Conservation (phyloP, 352 stramenopile genomes). For the Globisporangium paddicum region DNA sequence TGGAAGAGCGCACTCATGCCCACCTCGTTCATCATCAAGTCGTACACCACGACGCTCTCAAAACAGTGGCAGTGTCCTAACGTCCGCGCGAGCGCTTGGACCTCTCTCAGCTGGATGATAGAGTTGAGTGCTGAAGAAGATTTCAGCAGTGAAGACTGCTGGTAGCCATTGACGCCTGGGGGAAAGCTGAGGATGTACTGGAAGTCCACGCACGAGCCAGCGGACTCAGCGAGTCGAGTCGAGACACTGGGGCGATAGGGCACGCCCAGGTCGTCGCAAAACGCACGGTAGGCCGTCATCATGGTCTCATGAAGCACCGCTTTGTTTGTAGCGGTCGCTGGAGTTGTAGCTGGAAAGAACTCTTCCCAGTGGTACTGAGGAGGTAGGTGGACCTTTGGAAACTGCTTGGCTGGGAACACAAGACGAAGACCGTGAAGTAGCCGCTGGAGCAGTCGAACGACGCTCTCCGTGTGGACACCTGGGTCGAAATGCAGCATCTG, state of each 20-base stretch:
- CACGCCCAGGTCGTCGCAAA: constrained; percentile 55
- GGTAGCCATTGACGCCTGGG: constrained; percentile 25
- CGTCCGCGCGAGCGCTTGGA: constrained; percentile 38
- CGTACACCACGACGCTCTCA: constrained; percentile 41
- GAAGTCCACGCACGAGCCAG: constrained; percentile 47
- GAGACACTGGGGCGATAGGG: constrained; percentile 44
- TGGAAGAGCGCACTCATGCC: constrained; percentile 51
- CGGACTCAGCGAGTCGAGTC: constrained; percentile 42
- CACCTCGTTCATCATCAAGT: constrained; percentile 34
- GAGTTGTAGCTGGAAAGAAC: constrained; percentile 25
- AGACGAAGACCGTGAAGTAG: constrained; percentile 40
- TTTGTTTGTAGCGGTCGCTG: background rate
- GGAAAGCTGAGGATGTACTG: constrained; percentile 54
- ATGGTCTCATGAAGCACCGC: constrained; percentile 24
- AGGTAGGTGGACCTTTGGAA: constrained; percentile 29
- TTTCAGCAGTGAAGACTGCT: constrained; percentile 3
- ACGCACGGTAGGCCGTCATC: constrained; percentile 44
- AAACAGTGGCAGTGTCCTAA: constrained; percentile 40
- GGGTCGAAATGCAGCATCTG: constrained; percentile 47
- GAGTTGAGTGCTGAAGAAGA: background rate
- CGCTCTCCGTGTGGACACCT: constrained; percentile 43
- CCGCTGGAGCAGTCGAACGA: constrained; percentile 51
- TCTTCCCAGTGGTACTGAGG: constrained; percentile 47
- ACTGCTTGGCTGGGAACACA: constrained; percentile 32
- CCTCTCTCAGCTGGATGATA: constrained; percentile 30